Percentiles rank a stretch among this genome's conserved stretches.
Conservation (phyloP, 257 asterid species). For the Nicotiana tabacum region DNA sequence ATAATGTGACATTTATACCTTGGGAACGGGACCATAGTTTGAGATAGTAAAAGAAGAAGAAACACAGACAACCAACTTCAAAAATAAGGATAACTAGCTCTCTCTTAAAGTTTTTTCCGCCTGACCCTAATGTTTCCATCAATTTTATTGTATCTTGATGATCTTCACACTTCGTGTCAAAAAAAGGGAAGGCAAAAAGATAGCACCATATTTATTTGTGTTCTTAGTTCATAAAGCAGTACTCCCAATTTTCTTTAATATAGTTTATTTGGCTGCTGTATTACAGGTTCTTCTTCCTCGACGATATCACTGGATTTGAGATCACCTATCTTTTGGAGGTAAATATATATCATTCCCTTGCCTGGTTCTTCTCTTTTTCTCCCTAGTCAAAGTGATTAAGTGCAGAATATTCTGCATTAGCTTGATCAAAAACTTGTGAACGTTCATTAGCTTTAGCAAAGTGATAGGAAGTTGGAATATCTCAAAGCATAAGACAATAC, state of each 20-base stretch:
- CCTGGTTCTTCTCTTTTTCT: background rate
- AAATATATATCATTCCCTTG: background rate
- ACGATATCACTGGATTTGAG: slow-evolving; percentile 92
- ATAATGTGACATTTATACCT: background rate
- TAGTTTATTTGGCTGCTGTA: background rate
- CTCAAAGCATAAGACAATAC: background rate
- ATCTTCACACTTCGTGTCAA: background rate
- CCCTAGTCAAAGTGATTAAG: background rate
- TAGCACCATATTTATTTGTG: background rate
- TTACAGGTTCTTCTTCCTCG: slow-evolving; percentile 87
- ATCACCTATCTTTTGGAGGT: slow-evolving; percentile 93
- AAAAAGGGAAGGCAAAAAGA: background rate
- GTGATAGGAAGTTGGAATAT: background rate
- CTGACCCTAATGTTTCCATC: background rate
- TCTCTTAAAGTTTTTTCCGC: background rate
- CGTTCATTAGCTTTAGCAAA: background rate
- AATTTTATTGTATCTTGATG: background rate
- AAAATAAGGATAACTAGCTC: background rate
- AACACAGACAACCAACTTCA: background rate
- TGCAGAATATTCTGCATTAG: background rate
- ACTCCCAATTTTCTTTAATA: background rate
- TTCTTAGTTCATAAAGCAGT: background rate
- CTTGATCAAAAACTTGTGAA: background rate
- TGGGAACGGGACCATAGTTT: too few species aligned
- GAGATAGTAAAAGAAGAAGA: too few species aligned